Evolutionary conservation across 495 filamentous ascomycete species (phyloP).

Genomic region (Tuber magnatum): DNA sequence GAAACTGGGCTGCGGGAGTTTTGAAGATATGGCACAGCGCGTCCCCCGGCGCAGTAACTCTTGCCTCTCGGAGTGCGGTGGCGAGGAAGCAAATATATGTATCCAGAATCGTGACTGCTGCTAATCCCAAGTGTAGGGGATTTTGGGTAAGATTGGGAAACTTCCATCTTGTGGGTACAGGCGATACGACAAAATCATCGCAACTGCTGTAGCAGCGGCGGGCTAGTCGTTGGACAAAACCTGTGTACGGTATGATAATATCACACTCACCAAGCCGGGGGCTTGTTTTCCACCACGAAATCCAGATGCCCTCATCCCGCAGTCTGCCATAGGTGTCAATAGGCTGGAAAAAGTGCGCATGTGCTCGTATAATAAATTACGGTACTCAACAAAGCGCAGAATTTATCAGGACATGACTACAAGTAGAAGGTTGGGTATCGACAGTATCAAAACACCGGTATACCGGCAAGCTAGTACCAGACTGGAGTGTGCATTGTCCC

Average conservation of each 20-base stretch:
- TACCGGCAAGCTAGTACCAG: too few species aligned
- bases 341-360: neutral
- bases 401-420: neutral
- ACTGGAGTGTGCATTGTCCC: too few species aligned
- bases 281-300: neutral
- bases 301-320: neutral
- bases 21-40: neutral
- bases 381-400: neutral
- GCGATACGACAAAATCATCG: neutral
- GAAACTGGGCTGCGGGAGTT: neutral
- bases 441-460: neutral
- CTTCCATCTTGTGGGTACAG: neutral
- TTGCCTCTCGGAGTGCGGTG: neutral
- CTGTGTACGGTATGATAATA: too few species aligned
- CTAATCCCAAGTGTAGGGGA: neutral
- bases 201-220: too few species aligned
- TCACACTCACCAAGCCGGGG: neutral
- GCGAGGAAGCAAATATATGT: neutral
- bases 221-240: neutral
- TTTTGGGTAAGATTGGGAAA: neutral
- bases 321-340: neutral
- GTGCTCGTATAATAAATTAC: neutral
- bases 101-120: neutral
- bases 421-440: neutral
- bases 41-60: neutral